A percentile compares a stretch with the other conserved stretches of the same genome.
Evolutionary conservation across 306 rosid species (phyloP).

Genomic region (Hippophae gyantsensis): DNA sequence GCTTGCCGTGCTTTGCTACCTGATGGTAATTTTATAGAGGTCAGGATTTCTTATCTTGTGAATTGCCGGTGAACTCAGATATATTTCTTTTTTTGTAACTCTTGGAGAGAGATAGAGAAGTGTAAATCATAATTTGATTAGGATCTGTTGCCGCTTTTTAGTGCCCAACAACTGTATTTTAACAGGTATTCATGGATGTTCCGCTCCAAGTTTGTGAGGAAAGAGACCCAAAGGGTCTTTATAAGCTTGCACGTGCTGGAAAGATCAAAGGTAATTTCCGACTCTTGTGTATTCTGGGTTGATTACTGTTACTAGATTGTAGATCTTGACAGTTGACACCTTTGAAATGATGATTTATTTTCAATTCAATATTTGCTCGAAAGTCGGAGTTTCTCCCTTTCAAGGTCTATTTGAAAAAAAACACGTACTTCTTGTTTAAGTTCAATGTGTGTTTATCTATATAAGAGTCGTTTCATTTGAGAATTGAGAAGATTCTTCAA

Average conservation of each 20-base stretch:
- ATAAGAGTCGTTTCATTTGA: no score
- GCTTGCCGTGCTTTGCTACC: constrained; percentile 64
- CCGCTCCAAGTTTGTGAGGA: constrained; percentile 67
- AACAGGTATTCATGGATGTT: constrained; percentile 81
- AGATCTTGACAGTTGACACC: no score
- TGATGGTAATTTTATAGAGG: constrained; percentile 63
- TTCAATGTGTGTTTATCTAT: no score
- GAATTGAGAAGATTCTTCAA: no score
- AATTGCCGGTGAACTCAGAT: constrained; percentile 8
- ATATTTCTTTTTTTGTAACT: constrained; percentile 12
- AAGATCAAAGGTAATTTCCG: constrained; percentile 57
- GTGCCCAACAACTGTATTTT: not conserved
- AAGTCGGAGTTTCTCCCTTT: no score
- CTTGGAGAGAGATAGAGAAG: constrained; percentile 2
- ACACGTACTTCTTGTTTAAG: no score
- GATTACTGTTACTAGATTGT: no score
- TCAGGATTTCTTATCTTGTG: constrained; percentile 19
- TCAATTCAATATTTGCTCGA: no score
- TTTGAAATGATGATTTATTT: no score
- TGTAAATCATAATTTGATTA: no score
- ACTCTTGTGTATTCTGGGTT: not conserved
- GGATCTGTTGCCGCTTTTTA: no score
- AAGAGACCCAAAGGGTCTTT: constrained; percentile 83
- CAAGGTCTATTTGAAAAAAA: no score
- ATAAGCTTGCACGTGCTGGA: constrained; percentile 85